Conservation (phyloP, 2,329 filamentous ascomycete genomes). For the Macrophomina phaseolina region DNA sequence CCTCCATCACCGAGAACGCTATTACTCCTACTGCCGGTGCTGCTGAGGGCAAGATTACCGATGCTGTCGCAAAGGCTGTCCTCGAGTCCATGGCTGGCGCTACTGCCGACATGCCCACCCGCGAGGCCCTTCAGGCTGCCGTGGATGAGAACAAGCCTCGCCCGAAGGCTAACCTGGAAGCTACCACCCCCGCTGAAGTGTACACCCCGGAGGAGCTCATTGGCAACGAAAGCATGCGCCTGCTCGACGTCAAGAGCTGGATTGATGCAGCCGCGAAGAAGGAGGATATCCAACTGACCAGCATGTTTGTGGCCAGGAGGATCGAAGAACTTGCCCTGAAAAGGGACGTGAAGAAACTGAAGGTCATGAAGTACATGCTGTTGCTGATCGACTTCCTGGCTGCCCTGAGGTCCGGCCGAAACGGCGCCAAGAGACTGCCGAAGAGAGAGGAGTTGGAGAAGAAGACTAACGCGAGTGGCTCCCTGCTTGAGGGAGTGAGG, state of each 20-base stretch:
- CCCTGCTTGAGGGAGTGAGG: conserved; percentile 69
- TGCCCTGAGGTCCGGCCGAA: conserved; percentile 42
- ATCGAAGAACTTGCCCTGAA: conserved; percentile 63
- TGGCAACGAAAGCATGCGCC: conserved; percentile 68
- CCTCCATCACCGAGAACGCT: conserved; percentile 71
- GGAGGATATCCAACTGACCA: conserved; percentile 62
- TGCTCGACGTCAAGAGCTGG: conserved; percentile 76
- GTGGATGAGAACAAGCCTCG: conserved; percentile 74
- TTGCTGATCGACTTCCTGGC: conserved; percentile 56
- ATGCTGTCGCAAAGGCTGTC: conserved; percentile 51
- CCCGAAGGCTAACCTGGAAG: conserved; percentile 71
- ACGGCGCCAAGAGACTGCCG: conserved; percentile 58
- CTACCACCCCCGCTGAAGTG: conserved; percentile 72
- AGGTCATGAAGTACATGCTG: conserved; percentile 56
- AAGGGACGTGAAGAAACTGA: conserved; percentile 54
- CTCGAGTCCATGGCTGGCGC: conserved; percentile 67
- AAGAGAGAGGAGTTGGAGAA: conserved; percentile 66
- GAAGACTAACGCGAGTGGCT: conserved; percentile 63
- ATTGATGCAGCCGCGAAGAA: conserved; percentile 67
- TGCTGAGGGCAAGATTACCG: conserved; percentile 34
- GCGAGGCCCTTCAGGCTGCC: conserved; percentile 67
- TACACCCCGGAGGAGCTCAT: conserved; percentile 73
- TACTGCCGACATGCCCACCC: conserved; percentile 69
- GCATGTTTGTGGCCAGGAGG: conserved; percentile 69
- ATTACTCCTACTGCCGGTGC: conserved; percentile 54